Evolutionary conservation across 164 flowering plant species (phyloP).

Genomic region (Hamamelis virginiana): DNA sequence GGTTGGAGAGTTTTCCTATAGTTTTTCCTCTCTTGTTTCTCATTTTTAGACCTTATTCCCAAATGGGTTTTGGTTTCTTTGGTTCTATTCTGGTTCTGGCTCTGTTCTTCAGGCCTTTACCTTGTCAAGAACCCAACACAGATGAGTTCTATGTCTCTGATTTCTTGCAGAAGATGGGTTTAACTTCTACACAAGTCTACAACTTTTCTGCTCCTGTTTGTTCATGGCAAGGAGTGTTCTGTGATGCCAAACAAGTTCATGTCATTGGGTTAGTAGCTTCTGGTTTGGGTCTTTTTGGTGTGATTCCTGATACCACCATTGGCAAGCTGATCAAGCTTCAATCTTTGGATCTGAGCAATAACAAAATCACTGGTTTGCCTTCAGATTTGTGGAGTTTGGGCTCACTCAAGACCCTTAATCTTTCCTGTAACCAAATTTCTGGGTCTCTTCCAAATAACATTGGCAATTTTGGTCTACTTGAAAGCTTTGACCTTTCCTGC

Average conservation of each 20-base stretch:
- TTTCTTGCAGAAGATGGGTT: constrained; percentile 65
- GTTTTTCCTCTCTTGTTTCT: constrained; percentile 5
- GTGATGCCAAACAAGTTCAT: constrained; percentile 45
- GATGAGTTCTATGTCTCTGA: constrained; percentile 70
- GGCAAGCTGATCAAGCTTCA: constrained; percentile 73
- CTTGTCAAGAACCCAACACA: constrained; percentile 70
- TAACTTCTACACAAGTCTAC: constrained; percentile 27
- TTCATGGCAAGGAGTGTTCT: constrained; percentile 66
- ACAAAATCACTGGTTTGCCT: constrained; percentile 65
- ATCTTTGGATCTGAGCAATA: constrained; percentile 78
- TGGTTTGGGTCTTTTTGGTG: constrained; percentile 67
- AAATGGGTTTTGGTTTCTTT: constrained; percentile 50
- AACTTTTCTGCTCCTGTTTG: constrained; percentile 58
- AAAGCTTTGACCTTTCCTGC: constrained; percentile 60
- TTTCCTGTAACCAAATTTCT: constrained; percentile 61
- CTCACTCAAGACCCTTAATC: constrained; percentile 54
- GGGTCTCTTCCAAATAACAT: constrained; percentile 64
- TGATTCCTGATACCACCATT: constrained; percentile 78
- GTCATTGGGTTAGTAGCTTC: constrained; percentile 46
- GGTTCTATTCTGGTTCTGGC: constrained; percentile 37
- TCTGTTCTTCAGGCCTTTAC: constrained; percentile 38
- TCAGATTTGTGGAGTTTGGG: constrained; percentile 87
- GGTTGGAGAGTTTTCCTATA: constrained; percentile 4
- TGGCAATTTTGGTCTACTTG: constrained; percentile 70
- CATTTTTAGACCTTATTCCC: constrained; percentile 11